A percentile compares a stretch with the other conserved stretches of the same genome.
These are phyloP conservation scores for Fraxinus velutina DNA, from an alignment of 305 asterid genomes.

Conservation along the genomic window DNA sequence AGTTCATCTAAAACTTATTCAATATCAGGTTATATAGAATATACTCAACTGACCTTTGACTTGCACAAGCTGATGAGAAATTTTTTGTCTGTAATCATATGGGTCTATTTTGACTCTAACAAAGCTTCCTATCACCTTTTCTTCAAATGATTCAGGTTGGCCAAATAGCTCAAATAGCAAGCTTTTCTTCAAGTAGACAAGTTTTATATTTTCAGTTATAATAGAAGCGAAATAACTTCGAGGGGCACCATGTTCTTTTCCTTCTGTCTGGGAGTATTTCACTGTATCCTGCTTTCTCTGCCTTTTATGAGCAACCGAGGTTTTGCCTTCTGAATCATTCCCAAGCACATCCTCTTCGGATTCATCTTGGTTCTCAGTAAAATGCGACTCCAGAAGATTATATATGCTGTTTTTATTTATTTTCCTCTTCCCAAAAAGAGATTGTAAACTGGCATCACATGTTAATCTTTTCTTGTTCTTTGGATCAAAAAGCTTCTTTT, in stretches of 20 bases:
- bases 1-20: conserved; percentile 2
- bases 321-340: conserved; percentile 29
- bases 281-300: conserved; percentile 30
- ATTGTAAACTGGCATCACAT: conserved; percentile 47
- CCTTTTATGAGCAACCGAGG: conserved; percentile 25
- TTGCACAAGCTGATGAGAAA: conserved; percentile 60
- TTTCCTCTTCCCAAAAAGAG: conserved; percentile 46
- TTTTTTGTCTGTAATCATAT: conserved; percentile 36
- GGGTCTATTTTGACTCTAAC: conserved; percentile 57
- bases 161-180: conserved; percentile 50
- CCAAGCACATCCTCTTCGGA: conserved; percentile 48
- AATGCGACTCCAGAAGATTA: conserved; percentile 62
- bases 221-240: conserved; percentile 56
- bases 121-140: conserved; percentile 70
- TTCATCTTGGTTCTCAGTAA: conserved; percentile 48
- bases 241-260: conserved; percentile 16
- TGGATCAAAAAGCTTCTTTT: conserved; percentile 49
- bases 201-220: conserved; percentile 59
- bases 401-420: conserved; percentile 37
- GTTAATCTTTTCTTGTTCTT: conserved; percentile 43
- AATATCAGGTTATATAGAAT: not conserved
- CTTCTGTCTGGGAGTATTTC: conserved; percentile 27
- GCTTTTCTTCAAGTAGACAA: conserved; percentile 68
- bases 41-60: conserved; percentile 51
- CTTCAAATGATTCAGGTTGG: conserved; percentile 55